These are phyloP conservation scores for Acacia melanoxylon DNA, from an alignment of 306 rosid genomes.

Conservation along the genomic window DNA sequence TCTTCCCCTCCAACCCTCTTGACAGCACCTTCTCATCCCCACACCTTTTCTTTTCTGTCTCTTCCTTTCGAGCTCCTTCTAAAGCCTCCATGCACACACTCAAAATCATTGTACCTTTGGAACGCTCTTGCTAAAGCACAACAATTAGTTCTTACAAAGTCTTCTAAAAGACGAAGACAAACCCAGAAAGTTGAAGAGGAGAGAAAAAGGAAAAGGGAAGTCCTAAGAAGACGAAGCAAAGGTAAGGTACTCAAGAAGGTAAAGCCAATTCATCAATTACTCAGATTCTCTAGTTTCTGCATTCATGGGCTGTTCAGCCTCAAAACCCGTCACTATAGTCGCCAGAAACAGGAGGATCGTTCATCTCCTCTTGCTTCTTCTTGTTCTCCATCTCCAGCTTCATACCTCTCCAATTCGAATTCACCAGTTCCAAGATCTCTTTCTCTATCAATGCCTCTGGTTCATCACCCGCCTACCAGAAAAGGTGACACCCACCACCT, in stretches of 20 bases:
- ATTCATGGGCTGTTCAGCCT: slow-evolving; percentile 66
- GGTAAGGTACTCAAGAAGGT: background rate
- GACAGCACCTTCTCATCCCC: slow-evolving; percentile 32
- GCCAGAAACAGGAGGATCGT: slow-evolving; percentile 18
- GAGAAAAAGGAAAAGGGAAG: background rate
- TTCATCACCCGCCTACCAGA: slow-evolving; percentile 72
- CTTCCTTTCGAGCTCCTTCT: slow-evolving; percentile 1
- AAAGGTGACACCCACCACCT: slow-evolving; percentile 88
- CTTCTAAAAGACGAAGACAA: background rate
- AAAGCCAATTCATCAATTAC: background rate
- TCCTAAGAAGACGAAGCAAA: background rate
- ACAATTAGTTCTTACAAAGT: background rate
- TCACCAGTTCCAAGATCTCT: slow-evolving; percentile 42
- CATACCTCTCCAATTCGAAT: slow-evolving; percentile 23
- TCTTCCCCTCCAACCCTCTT: slow-evolving; percentile 3
- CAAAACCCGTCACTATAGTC: slow-evolving; percentile 39
- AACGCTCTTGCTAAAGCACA: background rate
- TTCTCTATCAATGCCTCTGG: slow-evolving; percentile 59
- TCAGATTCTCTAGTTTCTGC: background rate
- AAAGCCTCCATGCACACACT: background rate
- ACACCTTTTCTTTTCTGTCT: background rate
- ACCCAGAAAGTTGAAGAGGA: background rate
- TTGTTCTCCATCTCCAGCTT: slow-evolving; percentile 5
- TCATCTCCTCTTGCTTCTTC: slow-evolving; percentile 8
- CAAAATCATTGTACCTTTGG: background rate